These are phyloP conservation scores for Phytophthora pini DNA, from an alignment of 352 stramenopile species.

Conservation along the genomic window DNA sequence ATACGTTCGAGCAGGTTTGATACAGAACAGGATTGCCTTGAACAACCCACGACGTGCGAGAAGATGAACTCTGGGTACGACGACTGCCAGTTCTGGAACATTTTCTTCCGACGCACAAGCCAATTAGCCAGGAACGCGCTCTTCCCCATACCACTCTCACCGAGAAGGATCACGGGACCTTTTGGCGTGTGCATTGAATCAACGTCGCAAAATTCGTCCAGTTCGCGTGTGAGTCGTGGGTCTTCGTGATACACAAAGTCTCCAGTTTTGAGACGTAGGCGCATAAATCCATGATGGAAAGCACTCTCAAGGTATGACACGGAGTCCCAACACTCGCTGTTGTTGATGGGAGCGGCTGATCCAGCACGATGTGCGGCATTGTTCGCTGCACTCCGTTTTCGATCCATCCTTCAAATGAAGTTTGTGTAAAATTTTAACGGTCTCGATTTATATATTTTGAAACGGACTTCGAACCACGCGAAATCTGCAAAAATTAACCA, in stretches of 20 bases:
- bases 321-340: conserved; percentile 76
- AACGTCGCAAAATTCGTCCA: conserved; percentile 89
- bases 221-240: conserved; percentile 58
- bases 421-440: not conserved
- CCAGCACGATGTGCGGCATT: conserved; percentile 16
- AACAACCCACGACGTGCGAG: conserved; percentile 91
- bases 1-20: conserved; percentile 89
- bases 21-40: conserved; percentile 84
- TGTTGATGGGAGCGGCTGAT: conserved; percentile 24
- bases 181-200: conserved; percentile 85
- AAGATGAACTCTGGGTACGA: conserved; percentile 91
- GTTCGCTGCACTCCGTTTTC: conserved; percentile 22
- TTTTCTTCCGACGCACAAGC: conserved; percentile 84
- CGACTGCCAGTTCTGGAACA: conserved; percentile 87
- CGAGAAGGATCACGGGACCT: conserved; percentile 75
- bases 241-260: conserved; percentile 86
- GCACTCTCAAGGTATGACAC: conserved; percentile 82
- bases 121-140: conserved; percentile 83
- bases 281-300: conserved; percentile 87
- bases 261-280: conserved; percentile 60
- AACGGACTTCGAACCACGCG: conserved; percentile 1
- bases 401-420: conserved; percentile 17
- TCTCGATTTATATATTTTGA: conserved; percentile 14
- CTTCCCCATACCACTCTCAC: conserved; percentile 78
- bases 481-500: too few species aligned